Base-by-base conservation (phyloP, 768 basidiomycete species). In the Lentinula boryana region DNA sequence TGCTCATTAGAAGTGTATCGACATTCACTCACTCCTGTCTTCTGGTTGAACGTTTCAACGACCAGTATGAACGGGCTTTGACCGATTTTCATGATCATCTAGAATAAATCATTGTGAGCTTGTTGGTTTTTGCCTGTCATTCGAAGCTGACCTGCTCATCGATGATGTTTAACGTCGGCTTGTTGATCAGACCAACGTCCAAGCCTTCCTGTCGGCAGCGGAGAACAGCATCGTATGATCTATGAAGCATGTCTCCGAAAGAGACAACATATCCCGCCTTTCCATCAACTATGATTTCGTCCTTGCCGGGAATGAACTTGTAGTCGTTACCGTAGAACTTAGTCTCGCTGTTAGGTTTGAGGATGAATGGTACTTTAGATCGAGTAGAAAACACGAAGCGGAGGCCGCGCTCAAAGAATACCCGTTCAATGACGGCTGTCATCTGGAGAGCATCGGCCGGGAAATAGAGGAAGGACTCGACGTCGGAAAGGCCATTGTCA, bases 311-410 rank as follows among this genome's bases (percentile, higher is more conserved):
- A 1, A 84, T 76, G 68, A 95, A 95, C 72, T 86, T 72, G 74
- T 95, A 95, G 64, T 79, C 78, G 23, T 80, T 83, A 23, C 79
- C 87, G 68, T 85, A 93, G 77, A 80, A 85, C 60, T 76, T 81
- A 44, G 81, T 78, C 66, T 81, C 72, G 10, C 91, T 86, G 66
- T 93, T 85, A 67, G 53, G 60, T 36, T 62, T 81, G 63, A 93
- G 83, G 70, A 95, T 87, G 75, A 84, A 93, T 31, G 93, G 93
- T 3, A 94, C 89, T 73, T 95, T 95, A 35, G 93, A 84, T 44
- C 93, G 89, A 4, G 93, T 94, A 5, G 91, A 93, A 75, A 94
- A 94, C 67, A 95, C 75, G 72, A 94, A 94, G 61, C 93, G 88
- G 12, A 94, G 46, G 21, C 93, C 92, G 44, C 82, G 83, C 62